Percentiles rank a stretch among this genome's conserved stretches.
phyloP scores from a whole-genome alignment of 768 basidiomycete species.

The Leccinum broughii region DNA sequence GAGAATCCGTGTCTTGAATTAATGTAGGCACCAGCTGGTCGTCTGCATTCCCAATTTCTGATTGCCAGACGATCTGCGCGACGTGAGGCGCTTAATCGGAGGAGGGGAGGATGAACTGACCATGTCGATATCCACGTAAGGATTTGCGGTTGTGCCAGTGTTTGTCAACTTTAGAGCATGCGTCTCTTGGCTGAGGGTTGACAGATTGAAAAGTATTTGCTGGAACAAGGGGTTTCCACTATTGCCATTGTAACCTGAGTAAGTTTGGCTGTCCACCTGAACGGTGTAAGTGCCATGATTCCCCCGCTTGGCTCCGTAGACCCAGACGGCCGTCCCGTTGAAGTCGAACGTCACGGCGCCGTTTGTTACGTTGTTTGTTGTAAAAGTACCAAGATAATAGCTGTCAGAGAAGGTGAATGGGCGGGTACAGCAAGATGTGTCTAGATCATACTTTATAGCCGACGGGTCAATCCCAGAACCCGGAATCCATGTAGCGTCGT shows the following conservation, averaged over 20 bases:
- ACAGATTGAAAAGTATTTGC: constrained; percentile 39
- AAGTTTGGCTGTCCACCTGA: constrained; percentile 38
- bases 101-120: constrained; percentile 17
- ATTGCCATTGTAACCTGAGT: constrained; percentile 31
- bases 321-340: constrained; percentile 48
- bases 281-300: constrained; percentile 50
- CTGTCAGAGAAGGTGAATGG: constrained; percentile 20
- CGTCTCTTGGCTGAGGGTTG: constrained; percentile 32
- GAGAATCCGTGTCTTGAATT: constrained; percentile 39
- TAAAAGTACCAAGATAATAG: constrained; percentile 43
- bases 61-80: constrained; percentile 32
- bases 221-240: constrained; percentile 32
- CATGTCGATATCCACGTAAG: constrained; percentile 49
- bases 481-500: too few species aligned
- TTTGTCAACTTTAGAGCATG: constrained; percentile 40
- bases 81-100: not conserved
- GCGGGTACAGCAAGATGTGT: not conserved
- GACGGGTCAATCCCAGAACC: constrained; percentile 1
- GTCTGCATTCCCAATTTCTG: constrained; percentile 21
- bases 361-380: constrained; percentile 34
- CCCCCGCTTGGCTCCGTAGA: constrained; percentile 50
- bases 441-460: constrained; percentile 15
- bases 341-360: constrained; percentile 44
- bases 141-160: constrained; percentile 32
- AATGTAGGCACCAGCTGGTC: constrained; percentile 17